Base-by-base conservation (phyloP, 495 filamentous ascomycete genomes). In the Cercophora scortea region DNA sequence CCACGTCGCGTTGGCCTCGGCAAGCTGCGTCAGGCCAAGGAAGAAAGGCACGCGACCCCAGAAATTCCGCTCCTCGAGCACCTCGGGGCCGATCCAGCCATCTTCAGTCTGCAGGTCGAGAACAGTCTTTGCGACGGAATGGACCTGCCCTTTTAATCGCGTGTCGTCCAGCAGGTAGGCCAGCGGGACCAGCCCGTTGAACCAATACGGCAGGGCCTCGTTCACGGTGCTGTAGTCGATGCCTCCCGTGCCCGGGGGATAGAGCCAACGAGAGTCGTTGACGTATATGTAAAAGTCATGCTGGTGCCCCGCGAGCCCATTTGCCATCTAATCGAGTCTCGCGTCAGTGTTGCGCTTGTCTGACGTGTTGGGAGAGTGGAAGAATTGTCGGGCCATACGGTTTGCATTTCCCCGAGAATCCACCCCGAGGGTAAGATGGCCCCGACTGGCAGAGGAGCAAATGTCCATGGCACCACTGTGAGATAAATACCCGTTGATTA, bases 171-270 rank as follows among this genome's bases (percentile, higher is more conserved):
- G 59, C 0, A 66, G 66, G 56, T 79, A 86, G 4, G 83, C 81
- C 25, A 86, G 65, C 1, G 83, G 82, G 1, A 86, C 84, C 2
- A 85, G 63, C 12, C 78, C 78, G 60, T 86, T 86, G 54, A 84
- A 77, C 84, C 82, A 86, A 60, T 87, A 86, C 4, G 83, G 82
- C 4, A 78, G 69, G 0, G 72, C 79, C 66, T 86, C 82, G 52
- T 82, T 73, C 6, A 86, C 61, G 2, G 53, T 63, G 42, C 77
- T 81, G 54, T 87, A 87, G 61, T 86, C 80, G 7, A 63, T 62
- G 0, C 79, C 78, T 0, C 82, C 63, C 10, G 52, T 57, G 42
- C 58, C 55, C 1, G 49, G 40, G 13, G 55, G 34, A 16, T 58
- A 45, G 74, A 18, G 51, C 81, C 79, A 86, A 8, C 66, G 61